These are phyloP conservation scores for Podospora fimiseda DNA, from an alignment of 495 filamentous ascomycete species.

Conservation along the genomic window DNA sequence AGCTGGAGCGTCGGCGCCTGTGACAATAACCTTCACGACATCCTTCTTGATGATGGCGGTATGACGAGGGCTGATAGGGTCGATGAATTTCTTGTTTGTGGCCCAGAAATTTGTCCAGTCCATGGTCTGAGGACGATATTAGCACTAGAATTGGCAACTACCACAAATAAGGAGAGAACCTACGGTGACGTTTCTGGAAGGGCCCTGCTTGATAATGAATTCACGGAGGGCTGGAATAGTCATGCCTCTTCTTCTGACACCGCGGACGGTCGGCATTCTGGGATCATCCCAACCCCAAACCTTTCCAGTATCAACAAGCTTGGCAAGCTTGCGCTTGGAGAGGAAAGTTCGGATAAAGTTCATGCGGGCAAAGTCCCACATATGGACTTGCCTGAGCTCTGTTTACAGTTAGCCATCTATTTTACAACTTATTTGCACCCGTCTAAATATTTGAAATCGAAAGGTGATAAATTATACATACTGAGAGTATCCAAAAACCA, in stretches of 20 bases:
- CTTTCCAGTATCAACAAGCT: slow-evolving; percentile 76
- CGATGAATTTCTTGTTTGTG: slow-evolving; percentile 91
- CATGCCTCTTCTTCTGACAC: slow-evolving; percentile 84
- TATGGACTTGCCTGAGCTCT: slow-evolving; percentile 78
- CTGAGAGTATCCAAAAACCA: slow-evolving; percentile 91
- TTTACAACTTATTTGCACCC: no score
- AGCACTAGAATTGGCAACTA: background rate
- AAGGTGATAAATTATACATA: no score
- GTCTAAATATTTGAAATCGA: no score
- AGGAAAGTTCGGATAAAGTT: slow-evolving; percentile 65
- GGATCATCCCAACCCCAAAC: slow-evolving; percentile 96
- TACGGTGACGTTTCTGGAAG: slow-evolving; percentile 70
- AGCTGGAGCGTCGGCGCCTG: slow-evolving; percentile 55
- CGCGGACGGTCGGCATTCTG: slow-evolving; percentile 88
- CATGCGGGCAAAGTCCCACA: slow-evolving; percentile 97
- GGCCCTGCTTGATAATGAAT: slow-evolving; percentile 90
- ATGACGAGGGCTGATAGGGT: slow-evolving; percentile 79
- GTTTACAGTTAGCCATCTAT: no score
- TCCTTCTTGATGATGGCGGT: slow-evolving; percentile 68
- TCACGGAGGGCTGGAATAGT: slow-evolving; percentile 81
- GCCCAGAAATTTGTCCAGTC: slow-evolving; percentile 94
- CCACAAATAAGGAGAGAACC: background rate
- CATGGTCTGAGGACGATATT: slow-evolving; percentile 46
- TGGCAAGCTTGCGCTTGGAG: slow-evolving; percentile 92
- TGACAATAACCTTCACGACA: slow-evolving; percentile 60